Evolutionary conservation across 148 eudicot species (phyloP).

Genomic region (Dysphania ambrosioides): DNA sequence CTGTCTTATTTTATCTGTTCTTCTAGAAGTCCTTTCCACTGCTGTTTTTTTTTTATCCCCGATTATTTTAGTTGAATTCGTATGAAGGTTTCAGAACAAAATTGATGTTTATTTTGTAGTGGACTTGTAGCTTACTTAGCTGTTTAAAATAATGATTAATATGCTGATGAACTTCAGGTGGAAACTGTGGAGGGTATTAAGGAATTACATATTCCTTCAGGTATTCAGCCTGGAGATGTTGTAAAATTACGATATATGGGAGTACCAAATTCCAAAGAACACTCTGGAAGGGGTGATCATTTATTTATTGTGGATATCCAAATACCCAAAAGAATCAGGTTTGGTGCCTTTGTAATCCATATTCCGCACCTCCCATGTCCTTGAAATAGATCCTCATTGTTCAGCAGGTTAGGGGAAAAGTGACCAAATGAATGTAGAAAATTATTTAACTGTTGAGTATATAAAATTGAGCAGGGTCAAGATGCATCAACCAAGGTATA

Average conservation of each 20-base stretch:
- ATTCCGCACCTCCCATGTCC: neutral
- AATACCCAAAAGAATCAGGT: conserved; percentile 78
- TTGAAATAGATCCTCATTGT: neutral
- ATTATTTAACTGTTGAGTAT: neutral
- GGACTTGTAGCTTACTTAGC: neutral
- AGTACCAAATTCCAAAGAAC: conserved; percentile 60
- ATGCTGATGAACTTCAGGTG: conserved; percentile 46
- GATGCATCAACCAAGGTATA: neutral
- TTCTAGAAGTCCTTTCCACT: too few relatives aligned
- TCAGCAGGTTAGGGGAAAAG: neutral
- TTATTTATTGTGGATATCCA: conserved; percentile 62
- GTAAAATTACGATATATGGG: conserved; percentile 65
- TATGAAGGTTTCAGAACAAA: neutral
- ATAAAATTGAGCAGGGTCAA: neutral
- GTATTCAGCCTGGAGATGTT: conserved; percentile 76
- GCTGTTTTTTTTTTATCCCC: too few relatives aligned
- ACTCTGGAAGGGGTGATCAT: conserved; percentile 75
- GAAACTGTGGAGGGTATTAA: conserved; percentile 73
- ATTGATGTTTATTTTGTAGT: neutral
- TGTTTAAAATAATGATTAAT: neutral
- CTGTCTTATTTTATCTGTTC: too few relatives aligned
- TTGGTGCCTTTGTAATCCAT: conserved; percentile 18
- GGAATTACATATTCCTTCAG: conserved; percentile 72
- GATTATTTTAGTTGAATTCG: neutral
- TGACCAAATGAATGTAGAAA: neutral